Conservation (phyloP, 1,139 yeast species). For the Suhomyces terraborum region DNA sequence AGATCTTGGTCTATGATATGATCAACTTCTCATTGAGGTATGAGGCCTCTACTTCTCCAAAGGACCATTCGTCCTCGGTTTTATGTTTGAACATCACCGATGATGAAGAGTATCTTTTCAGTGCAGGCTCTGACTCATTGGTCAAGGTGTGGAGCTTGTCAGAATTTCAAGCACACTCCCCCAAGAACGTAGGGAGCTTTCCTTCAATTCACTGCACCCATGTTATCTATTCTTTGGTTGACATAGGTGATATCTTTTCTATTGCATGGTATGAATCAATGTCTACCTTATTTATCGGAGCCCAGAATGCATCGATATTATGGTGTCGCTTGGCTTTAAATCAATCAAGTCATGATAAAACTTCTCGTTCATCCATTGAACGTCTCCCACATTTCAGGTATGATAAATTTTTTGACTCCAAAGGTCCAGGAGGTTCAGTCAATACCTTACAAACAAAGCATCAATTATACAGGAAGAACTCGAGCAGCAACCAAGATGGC, state of each 20-base stretch:
- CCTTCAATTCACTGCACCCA: conserved; percentile 43
- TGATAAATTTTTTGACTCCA: conserved; percentile 86
- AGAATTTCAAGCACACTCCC: conserved; percentile 1
- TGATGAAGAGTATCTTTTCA: conserved; percentile 65
- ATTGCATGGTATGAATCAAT: conserved; percentile 65
- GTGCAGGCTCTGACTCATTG: conserved; percentile 89
- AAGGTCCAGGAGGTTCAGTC: conserved; percentile 74
- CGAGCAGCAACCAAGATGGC: conserved; percentile 15
- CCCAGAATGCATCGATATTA: conserved; percentile 86
- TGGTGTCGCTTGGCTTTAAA: conserved; percentile 53
- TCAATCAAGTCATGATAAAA: background rate
- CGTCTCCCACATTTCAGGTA: conserved; percentile 79
- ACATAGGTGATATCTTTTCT: conserved; percentile 92
- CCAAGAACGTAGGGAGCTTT: background rate
- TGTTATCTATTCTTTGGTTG: conserved; percentile 79
- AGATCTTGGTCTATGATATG: conserved; percentile 70
- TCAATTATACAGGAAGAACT: conserved; percentile 26
- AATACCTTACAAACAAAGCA: conserved; percentile 39
- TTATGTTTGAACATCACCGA: conserved; percentile 62
- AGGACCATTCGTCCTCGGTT: conserved; percentile 73
- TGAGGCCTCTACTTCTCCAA: conserved; percentile 32
- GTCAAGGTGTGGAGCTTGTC: conserved; percentile 79
- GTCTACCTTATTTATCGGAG: conserved; percentile 76
- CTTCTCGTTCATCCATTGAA: conserved; percentile 22
- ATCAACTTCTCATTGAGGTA: conserved; percentile 57